These are phyloP conservation scores for Leishmania gerbilli DNA, from an alignment of 208 protist species.

Conservation along the genomic window DNA sequence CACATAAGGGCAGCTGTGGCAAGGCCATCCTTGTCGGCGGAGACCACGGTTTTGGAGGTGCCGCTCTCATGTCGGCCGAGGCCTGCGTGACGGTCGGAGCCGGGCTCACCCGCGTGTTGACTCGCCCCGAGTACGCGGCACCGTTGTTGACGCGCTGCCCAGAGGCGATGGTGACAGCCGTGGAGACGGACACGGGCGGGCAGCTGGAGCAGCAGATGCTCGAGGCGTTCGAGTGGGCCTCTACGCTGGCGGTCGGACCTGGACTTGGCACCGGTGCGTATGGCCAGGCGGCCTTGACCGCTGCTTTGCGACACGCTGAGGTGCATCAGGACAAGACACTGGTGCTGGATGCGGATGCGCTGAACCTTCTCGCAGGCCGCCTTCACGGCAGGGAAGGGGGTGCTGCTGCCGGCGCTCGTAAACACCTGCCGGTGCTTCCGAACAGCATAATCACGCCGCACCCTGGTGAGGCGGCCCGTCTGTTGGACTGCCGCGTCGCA, in stretches of 20 bases:
- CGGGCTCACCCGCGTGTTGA: slow-evolving; percentile 73
- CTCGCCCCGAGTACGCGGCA: slow-evolving; percentile 45
- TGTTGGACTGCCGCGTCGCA: slow-evolving; percentile 54
- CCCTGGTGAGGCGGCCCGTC: slow-evolving; percentile 70
- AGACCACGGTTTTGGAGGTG: slow-evolving; percentile 68
- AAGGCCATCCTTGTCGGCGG: slow-evolving; percentile 74
- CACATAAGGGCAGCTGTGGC: slow-evolving; percentile 78
- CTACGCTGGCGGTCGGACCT: slow-evolving; percentile 64
- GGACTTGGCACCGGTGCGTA: slow-evolving; percentile 57
- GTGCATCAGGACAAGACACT: slow-evolving; percentile 46
- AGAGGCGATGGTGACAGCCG: slow-evolving; percentile 64
- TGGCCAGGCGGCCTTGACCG: slow-evolving; percentile 26
- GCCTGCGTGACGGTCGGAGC: slow-evolving; percentile 56
- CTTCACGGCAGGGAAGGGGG: not conserved
- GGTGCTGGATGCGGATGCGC: slow-evolving; percentile 76
- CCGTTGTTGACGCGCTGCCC: slow-evolving; percentile 78
- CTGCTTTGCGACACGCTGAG: slow-evolving; percentile 36
- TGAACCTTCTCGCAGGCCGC: slow-evolving; percentile 48
- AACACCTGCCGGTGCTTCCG: slow-evolving; percentile 27
- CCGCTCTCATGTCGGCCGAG: slow-evolving; percentile 82
- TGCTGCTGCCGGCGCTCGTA: not conserved
- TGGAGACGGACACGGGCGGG: not conserved
- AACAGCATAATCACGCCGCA: slow-evolving; percentile 79
- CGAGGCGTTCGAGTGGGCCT: slow-evolving; percentile 51
- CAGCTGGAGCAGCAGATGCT: slow-evolving; percentile 22